Conservation (phyloP, 495 filamentous ascomycete species). For the Choiromyces venosus region DNA sequence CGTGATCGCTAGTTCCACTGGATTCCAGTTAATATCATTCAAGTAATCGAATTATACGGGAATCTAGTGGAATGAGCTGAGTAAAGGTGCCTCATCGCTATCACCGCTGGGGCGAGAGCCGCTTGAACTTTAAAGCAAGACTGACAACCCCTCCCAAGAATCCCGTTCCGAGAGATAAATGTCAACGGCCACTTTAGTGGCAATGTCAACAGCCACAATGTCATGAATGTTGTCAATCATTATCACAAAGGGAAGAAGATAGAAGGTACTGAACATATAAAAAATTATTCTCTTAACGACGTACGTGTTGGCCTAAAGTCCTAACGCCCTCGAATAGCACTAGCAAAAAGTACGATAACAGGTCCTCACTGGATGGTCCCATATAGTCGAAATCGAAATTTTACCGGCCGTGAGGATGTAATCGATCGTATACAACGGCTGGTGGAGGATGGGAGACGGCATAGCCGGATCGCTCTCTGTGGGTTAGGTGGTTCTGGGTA, state of each 20-base stretch:
- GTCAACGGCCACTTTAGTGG: neutral
- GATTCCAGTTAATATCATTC: neutral
- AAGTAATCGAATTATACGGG: neutral
- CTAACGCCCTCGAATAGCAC: neutral
- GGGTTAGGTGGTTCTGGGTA: constrained; percentile 23
- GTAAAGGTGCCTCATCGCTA: neutral
- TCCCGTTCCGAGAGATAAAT: neutral
- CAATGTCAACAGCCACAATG: neutral
- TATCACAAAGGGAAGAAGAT: neutral
- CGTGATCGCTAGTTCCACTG: neutral
- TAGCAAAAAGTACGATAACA: neutral
- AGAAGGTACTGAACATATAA: neutral
- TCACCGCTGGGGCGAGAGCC: neutral
- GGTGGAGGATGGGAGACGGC: neutral
- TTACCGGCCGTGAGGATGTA: constrained; percentile 9
- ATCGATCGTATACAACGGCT: constrained; percentile 2
- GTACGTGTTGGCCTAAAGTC: neutral
- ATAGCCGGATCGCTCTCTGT: constrained; percentile 16
- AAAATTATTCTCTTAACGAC: neutral
- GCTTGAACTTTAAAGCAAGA: neutral
- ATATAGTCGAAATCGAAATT: constrained; percentile 11
- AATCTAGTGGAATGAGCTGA: neutral
- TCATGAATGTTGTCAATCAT: neutral
- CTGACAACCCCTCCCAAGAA: neutral
- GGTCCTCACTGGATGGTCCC: constrained; percentile 11